phyloP scores from a whole-genome alignment of 2,329 filamentous ascomycete species.

The Ascochyta clinopodiicola region DNA sequence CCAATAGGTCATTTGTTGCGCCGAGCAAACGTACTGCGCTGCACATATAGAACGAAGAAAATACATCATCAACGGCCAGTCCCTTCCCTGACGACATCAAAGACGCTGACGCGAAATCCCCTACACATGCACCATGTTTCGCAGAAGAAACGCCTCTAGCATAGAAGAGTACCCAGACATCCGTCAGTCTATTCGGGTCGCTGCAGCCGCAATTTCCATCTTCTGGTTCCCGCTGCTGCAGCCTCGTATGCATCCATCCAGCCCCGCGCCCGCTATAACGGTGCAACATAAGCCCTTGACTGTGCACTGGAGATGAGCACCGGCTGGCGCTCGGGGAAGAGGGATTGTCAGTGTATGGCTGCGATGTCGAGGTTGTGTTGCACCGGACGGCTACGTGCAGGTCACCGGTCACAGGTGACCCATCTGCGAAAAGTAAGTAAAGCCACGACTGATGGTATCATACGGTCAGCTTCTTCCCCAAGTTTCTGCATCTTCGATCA shows the following conservation, averaged over 20 bases:
- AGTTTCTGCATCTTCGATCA: neutral
- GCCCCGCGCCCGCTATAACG: neutral
- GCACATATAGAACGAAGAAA: too few species aligned
- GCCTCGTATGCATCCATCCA: neutral
- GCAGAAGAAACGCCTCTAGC: neutral
- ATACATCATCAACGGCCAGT: too few species aligned
- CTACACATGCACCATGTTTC: neutral
- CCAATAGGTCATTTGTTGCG: too few species aligned
- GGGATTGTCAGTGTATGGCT: neutral
- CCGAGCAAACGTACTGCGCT: too few species aligned
- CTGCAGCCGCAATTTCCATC: slow-evolving; percentile 1
- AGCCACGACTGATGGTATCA: neutral
- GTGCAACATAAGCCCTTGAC: slow-evolving; percentile 1
- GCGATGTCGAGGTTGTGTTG: neutral
- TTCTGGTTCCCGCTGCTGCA: neutral
- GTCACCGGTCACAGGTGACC: neutral
- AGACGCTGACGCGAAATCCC: too few species aligned
- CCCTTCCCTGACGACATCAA: too few species aligned
- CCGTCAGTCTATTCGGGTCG: neutral
- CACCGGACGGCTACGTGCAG: slow-evolving; percentile 5
- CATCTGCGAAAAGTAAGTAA: neutral
- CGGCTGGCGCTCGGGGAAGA: neutral
- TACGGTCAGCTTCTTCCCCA: neutral
- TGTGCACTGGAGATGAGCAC: neutral
- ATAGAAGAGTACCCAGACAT: neutral